Percentiles rank a stretch among this genome's conserved stretches.
Evolutionary conservation across 768 basidiomycete species (phyloP).

Genomic region (Russula olivacea): DNA sequence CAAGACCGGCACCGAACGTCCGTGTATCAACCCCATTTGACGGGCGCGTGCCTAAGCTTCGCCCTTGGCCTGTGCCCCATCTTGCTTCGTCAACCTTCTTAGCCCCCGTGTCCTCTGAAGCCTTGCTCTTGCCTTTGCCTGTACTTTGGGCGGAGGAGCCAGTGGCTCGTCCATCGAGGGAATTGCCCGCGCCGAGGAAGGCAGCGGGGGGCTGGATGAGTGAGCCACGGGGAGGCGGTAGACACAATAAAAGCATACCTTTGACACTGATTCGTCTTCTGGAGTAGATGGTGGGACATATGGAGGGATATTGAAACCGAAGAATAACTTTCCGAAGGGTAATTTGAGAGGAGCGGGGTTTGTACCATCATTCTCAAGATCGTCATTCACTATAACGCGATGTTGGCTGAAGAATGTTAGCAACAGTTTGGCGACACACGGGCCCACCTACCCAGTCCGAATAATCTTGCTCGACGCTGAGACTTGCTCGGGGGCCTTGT

Average conservation of each 20-base stretch:
- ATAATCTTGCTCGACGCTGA: slow-evolving; percentile 81
- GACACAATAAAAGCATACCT: slow-evolving; percentile 22
- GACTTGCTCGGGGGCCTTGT: slow-evolving; percentile 75
- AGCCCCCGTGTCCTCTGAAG: slow-evolving; percentile 18
- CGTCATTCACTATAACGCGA: slow-evolving; percentile 76
- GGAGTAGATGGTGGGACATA: slow-evolving; percentile 48
- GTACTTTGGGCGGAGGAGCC: slow-evolving; percentile 38
- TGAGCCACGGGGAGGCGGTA: background rate
- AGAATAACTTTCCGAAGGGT: slow-evolving; percentile 93
- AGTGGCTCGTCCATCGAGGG: slow-evolving; percentile 49
- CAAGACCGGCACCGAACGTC: slow-evolving; percentile 33
- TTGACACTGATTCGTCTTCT: slow-evolving; percentile 9
- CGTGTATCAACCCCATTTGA: slow-evolving; percentile 34
- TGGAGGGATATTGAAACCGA: slow-evolving; percentile 80
- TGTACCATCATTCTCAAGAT: slow-evolving; percentile 64
- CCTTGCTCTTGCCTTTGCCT: slow-evolving; percentile 45
- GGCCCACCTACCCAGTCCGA: slow-evolving; percentile 73
- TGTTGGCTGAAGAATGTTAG: slow-evolving; percentile 51
- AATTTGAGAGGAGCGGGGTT: slow-evolving; percentile 88
- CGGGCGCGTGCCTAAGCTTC: slow-evolving; percentile 39
- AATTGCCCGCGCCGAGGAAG: slow-evolving; percentile 65
- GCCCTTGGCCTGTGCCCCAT: slow-evolving; percentile 40
- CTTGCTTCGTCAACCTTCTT: slow-evolving; percentile 22
- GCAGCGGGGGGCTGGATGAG: slow-evolving; percentile 36
- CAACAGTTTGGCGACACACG: slow-evolving; percentile 17